Conservation (phyloP, 2,329 filamentous ascomycete genomes). For the Diaporthe nobilis region DNA sequence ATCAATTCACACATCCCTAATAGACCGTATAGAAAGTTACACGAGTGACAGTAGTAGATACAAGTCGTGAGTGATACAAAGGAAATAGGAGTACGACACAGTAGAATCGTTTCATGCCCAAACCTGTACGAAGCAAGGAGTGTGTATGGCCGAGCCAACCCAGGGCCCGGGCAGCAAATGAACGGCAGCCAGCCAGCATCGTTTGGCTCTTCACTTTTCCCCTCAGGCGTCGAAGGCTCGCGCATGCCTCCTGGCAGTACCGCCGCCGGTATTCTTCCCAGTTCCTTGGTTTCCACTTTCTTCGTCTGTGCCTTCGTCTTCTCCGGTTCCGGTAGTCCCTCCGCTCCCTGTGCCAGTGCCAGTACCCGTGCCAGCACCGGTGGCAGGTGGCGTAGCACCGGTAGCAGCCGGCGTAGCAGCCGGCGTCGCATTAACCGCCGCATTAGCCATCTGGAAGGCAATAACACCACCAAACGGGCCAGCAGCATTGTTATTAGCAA, state of each 20-base stretch:
- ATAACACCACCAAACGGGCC: slow-evolving; percentile 44
- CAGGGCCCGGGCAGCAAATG: neutral
- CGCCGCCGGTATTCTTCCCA: neutral
- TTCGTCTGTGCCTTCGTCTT: neutral
- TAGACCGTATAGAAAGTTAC: neutral
- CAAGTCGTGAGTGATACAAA: neutral
- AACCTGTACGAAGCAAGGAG: neutral
- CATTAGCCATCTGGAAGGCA: slow-evolving; percentile 44
- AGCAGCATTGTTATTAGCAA: slow-evolving; percentile 43
- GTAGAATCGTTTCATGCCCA: neutral
- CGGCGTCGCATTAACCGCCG: neutral
- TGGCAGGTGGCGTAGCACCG: neutral
- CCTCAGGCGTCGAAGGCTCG: neutral
- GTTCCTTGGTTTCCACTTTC: neutral
- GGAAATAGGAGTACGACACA: neutral
- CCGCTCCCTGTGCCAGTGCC: neutral
- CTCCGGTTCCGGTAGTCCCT: neutral
- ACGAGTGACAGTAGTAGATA: neutral
- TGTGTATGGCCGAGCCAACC: slow-evolving; percentile 7
- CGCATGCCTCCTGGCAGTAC: neutral
- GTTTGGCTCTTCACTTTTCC: neutral
- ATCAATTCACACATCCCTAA: neutral
- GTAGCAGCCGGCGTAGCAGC: neutral
- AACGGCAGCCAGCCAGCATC: slow-evolving; percentile 12
- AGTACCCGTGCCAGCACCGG: neutral